Evolutionary conservation across 176 grass and related monocot species (phyloP).

Genomic region (Stipa capillata): DNA sequence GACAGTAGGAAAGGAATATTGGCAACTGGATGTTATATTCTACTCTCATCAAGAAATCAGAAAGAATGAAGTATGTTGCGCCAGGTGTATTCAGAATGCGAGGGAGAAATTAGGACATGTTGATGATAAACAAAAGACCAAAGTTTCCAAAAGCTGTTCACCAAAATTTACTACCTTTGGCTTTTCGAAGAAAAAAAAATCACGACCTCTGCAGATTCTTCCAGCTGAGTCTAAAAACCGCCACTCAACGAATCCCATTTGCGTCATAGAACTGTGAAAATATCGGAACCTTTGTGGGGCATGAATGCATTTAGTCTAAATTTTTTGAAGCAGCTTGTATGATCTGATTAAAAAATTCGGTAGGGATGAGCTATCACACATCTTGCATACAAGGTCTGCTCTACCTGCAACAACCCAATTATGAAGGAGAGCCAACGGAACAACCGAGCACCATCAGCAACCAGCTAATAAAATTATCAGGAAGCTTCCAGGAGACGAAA

Average conservation of each 20-base stretch:
- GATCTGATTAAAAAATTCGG: constrained; percentile 8
- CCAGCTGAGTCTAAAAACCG: not conserved
- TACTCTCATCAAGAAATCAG: not conserved
- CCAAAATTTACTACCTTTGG: not conserved
- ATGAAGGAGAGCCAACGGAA: not conserved
- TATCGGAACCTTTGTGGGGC: not conserved
- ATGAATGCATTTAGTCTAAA: not conserved
- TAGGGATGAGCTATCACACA: constrained; percentile 20
- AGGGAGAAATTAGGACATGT: not conserved
- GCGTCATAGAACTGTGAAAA: not conserved
- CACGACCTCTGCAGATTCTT: no score
- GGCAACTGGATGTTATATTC: not conserved
- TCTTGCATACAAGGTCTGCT: constrained; percentile 1
- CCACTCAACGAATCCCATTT: no score
- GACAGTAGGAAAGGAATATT: not conserved
- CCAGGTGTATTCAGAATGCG: not conserved
- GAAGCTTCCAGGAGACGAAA: not conserved
- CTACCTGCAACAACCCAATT: constrained; percentile 15
- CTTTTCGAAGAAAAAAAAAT: no score
- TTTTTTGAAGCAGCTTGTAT: not conserved
- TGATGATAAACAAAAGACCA: not conserved
- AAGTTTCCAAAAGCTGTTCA: not conserved
- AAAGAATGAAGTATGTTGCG: not conserved
- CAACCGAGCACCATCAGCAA: not conserved
- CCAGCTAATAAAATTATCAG: not conserved